Percentiles rank a stretch among this genome's conserved stretches.
phyloP scores from a whole-genome alignment of 2,329 filamentous ascomycete genomes.

The Verticillium klebahnii region DNA sequence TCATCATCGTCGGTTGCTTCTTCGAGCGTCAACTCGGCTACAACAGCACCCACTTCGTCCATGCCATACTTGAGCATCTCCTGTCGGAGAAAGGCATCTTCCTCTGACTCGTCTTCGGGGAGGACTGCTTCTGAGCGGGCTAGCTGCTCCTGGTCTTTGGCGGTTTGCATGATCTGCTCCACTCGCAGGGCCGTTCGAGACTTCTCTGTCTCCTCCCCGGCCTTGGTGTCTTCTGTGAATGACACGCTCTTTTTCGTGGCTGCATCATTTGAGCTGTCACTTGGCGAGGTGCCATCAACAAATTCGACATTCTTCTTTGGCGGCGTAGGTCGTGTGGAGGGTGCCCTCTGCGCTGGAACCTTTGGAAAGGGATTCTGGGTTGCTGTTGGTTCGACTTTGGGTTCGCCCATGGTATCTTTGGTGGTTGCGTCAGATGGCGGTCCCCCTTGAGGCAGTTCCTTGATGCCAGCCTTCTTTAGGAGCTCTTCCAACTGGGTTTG shows the following conservation, averaged over 20 bases:
- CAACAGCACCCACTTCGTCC: constrained; percentile 83
- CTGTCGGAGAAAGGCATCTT: constrained; percentile 74
- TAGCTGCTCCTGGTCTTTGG: constrained; percentile 48
- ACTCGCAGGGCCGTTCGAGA: constrained; percentile 42
- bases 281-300: background rate
- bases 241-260: constrained; percentile 50
- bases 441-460: constrained; percentile 32
- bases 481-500: constrained; percentile 66
- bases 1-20: constrained; percentile 53
- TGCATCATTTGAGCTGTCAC: background rate
- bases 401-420: constrained; percentile 11
- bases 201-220: constrained; percentile 30
- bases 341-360: background rate
- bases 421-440: constrained; percentile 5
- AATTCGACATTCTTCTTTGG: constrained; percentile 21
- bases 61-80: constrained; percentile 91
- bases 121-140: constrained; percentile 49
- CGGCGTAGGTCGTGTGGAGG: background rate
- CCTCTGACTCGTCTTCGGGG: constrained; percentile 69
- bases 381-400: background rate
- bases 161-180: constrained; percentile 52
- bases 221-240: constrained; percentile 58
- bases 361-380: background rate
- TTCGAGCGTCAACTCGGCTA: constrained; percentile 85
- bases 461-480: constrained; percentile 71